Evolutionary conservation across 345 rosid genomes (phyloP), one percentile per base, ranked within the genome.

Genomic region (Hypericum perforatum): DNA sequence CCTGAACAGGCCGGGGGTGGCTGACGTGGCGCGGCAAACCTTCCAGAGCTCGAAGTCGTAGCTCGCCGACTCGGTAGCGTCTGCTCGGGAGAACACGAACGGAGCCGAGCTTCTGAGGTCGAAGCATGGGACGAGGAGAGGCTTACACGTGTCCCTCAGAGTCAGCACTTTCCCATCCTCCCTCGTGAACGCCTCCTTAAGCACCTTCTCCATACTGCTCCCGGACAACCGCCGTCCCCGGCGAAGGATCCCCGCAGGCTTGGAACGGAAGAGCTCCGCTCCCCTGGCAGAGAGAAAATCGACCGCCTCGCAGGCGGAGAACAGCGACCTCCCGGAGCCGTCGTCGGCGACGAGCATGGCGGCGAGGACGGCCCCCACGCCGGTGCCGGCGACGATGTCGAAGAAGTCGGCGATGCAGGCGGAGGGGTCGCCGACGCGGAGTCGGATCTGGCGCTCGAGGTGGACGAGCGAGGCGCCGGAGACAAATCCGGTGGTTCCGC

Each of bases 31-130:
- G 32, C 88, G 94, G 65, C 92, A 87, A 36, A 80, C 94, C 70
- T 78, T 78, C 94, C 94, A 88, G 22, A 87, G 90, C 51, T 81
- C 95, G 67, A 92, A 92, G 72, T 92, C 76, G 70, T 85, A 92
- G 78, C 95, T 85, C 0, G 82, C 75, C 2, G 96, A 85, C 74
- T 85, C 95, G 6, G 82, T 72, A 22, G 96, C 96, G 78, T 80
- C 98, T 70, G 96, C 95, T 54, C 94, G 81, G 52, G 98, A 92
- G 81, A 92, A 92, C 47, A 92, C 98, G 69, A 92, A 92, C 39
- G 98, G 98, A 41, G 95, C 96, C 0, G 86, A 77, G 68, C 88
- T 85, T 48, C 78, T 81, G 43, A 87, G 88, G 71, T 92, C 98
- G 62, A 81, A 92, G 78, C 96, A 92, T 39, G 98, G 98, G 49